These are phyloP conservation scores for Boehmeria nivea DNA, from an alignment of 306 rosid genomes.

Conservation along the genomic window DNA sequence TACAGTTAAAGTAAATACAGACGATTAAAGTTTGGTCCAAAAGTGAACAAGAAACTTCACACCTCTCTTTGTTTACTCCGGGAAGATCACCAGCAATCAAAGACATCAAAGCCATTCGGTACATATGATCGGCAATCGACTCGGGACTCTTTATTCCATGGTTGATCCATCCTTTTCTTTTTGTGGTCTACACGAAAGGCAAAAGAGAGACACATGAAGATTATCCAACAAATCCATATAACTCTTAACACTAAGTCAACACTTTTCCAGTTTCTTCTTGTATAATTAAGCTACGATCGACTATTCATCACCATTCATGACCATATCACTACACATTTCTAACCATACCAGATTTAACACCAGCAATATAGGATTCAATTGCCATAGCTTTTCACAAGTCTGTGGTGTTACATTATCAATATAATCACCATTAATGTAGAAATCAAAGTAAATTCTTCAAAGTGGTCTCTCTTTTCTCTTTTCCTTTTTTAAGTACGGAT, in stretches of 20 bases:
- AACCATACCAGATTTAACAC: too few species aligned
- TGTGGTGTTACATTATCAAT: too few species aligned
- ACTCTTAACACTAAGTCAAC: not conserved
- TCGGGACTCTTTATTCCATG: slow-evolving; percentile 85
- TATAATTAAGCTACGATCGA: too few species aligned
- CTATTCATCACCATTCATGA: too few species aligned
- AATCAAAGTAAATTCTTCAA: too few species aligned
- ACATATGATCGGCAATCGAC: slow-evolving; percentile 92
- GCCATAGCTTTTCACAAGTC: too few species aligned
- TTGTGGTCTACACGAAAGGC: slow-evolving; percentile 57
- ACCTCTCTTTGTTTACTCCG: slow-evolving; percentile 86
- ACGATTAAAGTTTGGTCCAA: slow-evolving; percentile 1
- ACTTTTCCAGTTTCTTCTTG: not conserved
- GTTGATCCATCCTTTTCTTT: slow-evolving; percentile 92
- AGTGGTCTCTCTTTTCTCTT: too few species aligned
- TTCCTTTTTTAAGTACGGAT: too few species aligned
- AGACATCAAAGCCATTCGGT: slow-evolving; percentile 88
- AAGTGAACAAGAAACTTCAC: not conserved
- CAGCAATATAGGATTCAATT: too few species aligned
- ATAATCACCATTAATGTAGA: too few species aligned
- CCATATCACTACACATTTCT: too few species aligned
- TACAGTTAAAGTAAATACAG: slow-evolving; percentile 1
- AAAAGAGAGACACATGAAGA: slow-evolving; percentile 7
- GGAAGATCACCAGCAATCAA: slow-evolving; percentile 67
- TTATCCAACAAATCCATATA: not conserved